Conservation (phyloP, 2,329 filamentous ascomycete genomes). For the Chaetomiaceae sp. region DNA sequence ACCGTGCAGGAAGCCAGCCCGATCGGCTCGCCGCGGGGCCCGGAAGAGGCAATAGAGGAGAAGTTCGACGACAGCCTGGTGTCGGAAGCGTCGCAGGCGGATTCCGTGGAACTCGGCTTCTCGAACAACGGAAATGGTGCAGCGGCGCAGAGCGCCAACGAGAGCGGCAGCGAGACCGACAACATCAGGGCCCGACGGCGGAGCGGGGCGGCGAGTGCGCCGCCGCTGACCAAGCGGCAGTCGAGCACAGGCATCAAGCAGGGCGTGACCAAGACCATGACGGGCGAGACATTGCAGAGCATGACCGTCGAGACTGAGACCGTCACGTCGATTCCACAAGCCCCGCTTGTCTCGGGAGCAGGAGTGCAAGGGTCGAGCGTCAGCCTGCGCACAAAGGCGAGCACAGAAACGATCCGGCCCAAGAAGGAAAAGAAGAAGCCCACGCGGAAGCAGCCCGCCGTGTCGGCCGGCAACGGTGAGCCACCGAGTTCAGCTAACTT, state of each 20-base stretch:
- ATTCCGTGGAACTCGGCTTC: slow-evolving; percentile 34
- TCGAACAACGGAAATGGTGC: slow-evolving; percentile 41
- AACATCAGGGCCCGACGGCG: slow-evolving; percentile 42
- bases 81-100: slow-evolving; percentile 38
- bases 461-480: slow-evolving; percentile 69
- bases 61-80: slow-evolving; percentile 45
- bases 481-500: slow-evolving; percentile 27
- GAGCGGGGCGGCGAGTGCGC: slow-evolving; percentile 36
- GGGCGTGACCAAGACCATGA: slow-evolving; percentile 57
- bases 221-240: slow-evolving; percentile 54
- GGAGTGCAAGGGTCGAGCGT: slow-evolving; percentile 59
- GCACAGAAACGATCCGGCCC: slow-evolving; percentile 91
- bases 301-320: slow-evolving; percentile 99
- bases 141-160: slow-evolving; percentile 48
- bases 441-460: slow-evolving; percentile 65
- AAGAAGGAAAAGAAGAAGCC: slow-evolving; percentile 87
- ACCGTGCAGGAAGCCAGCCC: slow-evolving; percentile 89
- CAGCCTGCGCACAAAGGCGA: slow-evolving; percentile 78
- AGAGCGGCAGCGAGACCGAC: slow-evolving; percentile 62
- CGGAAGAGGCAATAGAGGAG: slow-evolving; percentile 45
- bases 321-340: slow-evolving; percentile 82
- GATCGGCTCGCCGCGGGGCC: slow-evolving; percentile 57
- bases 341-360: slow-evolving; percentile 62
- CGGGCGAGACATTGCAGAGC: slow-evolving; percentile 69
- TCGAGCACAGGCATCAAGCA: slow-evolving; percentile 63